Evolutionary conservation across 2,329 filamentous ascomycete genomes (phyloP).

Genomic region (Aspergillus pseudoviridinutans): DNA sequence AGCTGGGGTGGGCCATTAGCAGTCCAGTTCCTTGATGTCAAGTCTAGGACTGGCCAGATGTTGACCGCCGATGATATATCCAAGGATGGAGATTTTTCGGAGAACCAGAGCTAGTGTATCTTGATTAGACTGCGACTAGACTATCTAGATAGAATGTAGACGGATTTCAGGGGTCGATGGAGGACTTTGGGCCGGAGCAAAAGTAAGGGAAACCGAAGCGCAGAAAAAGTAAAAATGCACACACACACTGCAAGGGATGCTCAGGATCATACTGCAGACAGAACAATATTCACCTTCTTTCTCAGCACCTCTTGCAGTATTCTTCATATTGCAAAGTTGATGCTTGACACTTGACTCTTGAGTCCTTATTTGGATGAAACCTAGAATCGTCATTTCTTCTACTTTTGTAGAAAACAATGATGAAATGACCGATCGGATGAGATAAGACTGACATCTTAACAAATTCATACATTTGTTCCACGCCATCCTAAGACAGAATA

Average conservation of each 20-base stretch:
- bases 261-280: neutral
- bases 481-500: too few species aligned
- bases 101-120: neutral
- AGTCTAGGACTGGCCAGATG: neutral
- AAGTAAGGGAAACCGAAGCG: neutral
- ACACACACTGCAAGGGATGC: neutral
- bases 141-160: neutral
- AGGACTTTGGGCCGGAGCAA: neutral
- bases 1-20: conserved; percentile 25
- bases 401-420: neutral
- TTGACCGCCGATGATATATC: neutral
- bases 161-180: neutral
- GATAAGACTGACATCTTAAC: neutral
- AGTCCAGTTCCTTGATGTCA: neutral
- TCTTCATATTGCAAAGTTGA: neutral
- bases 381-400: neutral
- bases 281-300: neutral
- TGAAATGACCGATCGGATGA: neutral
- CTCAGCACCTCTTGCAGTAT: neutral
- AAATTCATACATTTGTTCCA: neutral
- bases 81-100: neutral
- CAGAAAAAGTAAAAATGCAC: neutral
- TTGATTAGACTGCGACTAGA: too few species aligned
- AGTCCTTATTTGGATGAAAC: too few species aligned
- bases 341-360: neutral